A percentile compares a stretch with the other conserved stretches of the same genome.
These are phyloP conservation scores for Wickerhamiella musiphila DNA, from an alignment of 805 yeast genomes.

Conservation along the genomic window DNA sequence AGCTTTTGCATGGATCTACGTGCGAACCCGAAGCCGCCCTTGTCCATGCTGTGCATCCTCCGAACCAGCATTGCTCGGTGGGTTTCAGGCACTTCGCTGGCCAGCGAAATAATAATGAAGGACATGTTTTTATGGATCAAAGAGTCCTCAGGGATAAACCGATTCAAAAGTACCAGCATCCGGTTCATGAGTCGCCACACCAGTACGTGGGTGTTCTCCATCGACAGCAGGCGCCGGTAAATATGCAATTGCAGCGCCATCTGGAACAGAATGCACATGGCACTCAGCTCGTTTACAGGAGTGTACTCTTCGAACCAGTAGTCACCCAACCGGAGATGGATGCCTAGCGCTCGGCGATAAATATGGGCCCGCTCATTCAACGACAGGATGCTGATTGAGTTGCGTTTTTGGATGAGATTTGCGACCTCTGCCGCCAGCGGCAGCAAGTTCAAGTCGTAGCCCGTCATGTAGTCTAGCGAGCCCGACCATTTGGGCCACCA, in stretches of 20 bases:
- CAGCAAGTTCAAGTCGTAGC: slow-evolving; percentile 46
- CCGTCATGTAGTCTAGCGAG: slow-evolving; percentile 29
- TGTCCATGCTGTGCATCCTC: slow-evolving; percentile 27
- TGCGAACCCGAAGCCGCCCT: slow-evolving; percentile 28
- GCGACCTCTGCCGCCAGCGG: slow-evolving; percentile 39
- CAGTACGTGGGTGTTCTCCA: slow-evolving; percentile 29
- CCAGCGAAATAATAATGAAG: slow-evolving; percentile 40
- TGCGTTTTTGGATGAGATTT: slow-evolving; percentile 20
- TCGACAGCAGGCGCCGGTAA: slow-evolving; percentile 34
- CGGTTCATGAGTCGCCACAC: slow-evolving; percentile 32
- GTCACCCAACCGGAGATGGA: slow-evolving; percentile 11
- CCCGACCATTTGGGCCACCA: slow-evolving; percentile 32
- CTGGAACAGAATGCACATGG: slow-evolving; percentile 30
- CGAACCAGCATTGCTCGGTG: slow-evolving; percentile 23
- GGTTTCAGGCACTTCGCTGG: slow-evolving; percentile 34
- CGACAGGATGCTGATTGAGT: slow-evolving; percentile 15
- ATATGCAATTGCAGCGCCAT: slow-evolving; percentile 38
- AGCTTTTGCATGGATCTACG: too few relatives aligned
- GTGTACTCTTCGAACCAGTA: slow-evolving; percentile 12
- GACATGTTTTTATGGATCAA: slow-evolving; percentile 40
- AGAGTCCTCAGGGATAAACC: slow-evolving; percentile 28
- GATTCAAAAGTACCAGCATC: slow-evolving; percentile 24
- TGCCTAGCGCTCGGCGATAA: slow-evolving; percentile 7
- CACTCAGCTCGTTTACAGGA: slow-evolving; percentile 12
- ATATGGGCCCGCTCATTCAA: background rate